Evolutionary conservation across 2,329 filamentous ascomycete species (phyloP), one percentile per base, ranked within the genome.

Genomic region (Colletotrichum sp.): DNA sequence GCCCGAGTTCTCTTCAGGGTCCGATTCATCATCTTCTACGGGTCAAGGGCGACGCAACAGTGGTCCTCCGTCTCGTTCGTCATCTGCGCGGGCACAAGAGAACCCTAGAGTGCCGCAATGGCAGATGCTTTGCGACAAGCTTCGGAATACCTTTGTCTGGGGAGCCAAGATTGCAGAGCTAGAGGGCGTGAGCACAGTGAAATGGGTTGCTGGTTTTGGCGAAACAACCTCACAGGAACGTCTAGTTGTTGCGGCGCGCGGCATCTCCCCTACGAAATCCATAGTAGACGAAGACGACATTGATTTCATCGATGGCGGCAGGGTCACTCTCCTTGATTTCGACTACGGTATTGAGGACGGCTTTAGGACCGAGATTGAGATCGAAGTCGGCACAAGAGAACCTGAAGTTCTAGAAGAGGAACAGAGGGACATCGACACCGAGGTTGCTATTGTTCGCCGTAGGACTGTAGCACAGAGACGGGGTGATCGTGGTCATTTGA

Each of bases 371-470:
- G 90, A 94, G 75, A 84, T 94, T 57, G 92, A 89, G 2, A 93
- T 97, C 68, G 94, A 96, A 81, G 91, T 96, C 30, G 95, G 95
- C 13, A 92, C 92, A 36, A 90, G 90, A 28, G 88, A 93, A 64
- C 91, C 94, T 1, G 94, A 95, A 81, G 85, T 92, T 0, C 85
- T 97, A 22, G 91, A 93, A 79, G 95, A 96, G 81, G 93, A 95
- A 80, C 90, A 91, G 77, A 91, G 93, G 27, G 94, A 95, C 79
- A 87, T 96, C 73, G 94, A 93, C 72, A 91, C 93, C 2, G 94
- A 96, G 82, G 94, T 97, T 25, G 95, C 94, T 77, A 92, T 96
- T 79, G 94, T 95, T 67, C 90, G 94, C 78, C 90, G 94, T 77
- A 89, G 94, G 78, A 96, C 94, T 5, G 93, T 94, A 19, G 90